These are phyloP conservation scores for Pichia inconspicua DNA, from an alignment of 1,139 yeast species.

Conservation along the genomic window DNA sequence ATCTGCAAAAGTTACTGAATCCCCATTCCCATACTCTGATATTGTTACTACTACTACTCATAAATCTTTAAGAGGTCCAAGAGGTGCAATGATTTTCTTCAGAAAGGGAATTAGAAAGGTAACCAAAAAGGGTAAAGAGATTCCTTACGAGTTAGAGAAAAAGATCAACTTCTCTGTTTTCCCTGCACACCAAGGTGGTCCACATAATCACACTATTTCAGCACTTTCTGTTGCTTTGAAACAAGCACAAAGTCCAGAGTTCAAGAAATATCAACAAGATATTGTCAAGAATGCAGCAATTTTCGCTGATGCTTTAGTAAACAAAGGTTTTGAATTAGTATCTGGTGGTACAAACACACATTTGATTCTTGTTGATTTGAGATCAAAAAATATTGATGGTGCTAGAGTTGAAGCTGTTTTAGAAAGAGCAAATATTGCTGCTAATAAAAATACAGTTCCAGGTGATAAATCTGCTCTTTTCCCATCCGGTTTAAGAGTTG, in stretches of 20 bases:
- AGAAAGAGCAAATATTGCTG: constrained; percentile 86
- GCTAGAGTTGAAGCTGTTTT: constrained; percentile 90
- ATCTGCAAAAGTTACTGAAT: constrained; percentile 85
- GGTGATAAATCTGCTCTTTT: constrained; percentile 92
- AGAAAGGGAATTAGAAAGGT: constrained; percentile 85
- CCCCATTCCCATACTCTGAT: constrained; percentile 92
- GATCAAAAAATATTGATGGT: constrained; percentile 85
- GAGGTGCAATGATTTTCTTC: constrained; percentile 98
- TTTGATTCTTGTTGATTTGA: constrained; percentile 76
- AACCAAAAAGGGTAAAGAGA: constrained; percentile 83
- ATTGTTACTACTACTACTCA: constrained; percentile 97
- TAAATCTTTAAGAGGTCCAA: constrained; percentile 95
- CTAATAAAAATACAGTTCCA: constrained; percentile 92
- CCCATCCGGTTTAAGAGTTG: constrained; percentile 94
- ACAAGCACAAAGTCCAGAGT: constrained; percentile 83
- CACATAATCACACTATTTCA: constrained; percentile 95
- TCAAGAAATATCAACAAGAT: constrained; percentile 72
- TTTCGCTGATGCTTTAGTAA: constrained; percentile 62
- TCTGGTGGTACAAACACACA: constrained; percentile 95
- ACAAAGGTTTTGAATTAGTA: constrained; percentile 69
- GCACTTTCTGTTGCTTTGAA: constrained; percentile 92
- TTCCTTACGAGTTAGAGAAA: constrained; percentile 77
- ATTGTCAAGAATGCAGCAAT: constrained; percentile 74
- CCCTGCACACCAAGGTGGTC: constrained; percentile 99
- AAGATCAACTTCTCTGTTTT: constrained; percentile 91